Evolutionary conservation across 2,329 filamentous ascomycete species (phyloP), one percentile per base, ranked within the genome.

Genomic region (Neophaeococcomyces aloes): DNA sequence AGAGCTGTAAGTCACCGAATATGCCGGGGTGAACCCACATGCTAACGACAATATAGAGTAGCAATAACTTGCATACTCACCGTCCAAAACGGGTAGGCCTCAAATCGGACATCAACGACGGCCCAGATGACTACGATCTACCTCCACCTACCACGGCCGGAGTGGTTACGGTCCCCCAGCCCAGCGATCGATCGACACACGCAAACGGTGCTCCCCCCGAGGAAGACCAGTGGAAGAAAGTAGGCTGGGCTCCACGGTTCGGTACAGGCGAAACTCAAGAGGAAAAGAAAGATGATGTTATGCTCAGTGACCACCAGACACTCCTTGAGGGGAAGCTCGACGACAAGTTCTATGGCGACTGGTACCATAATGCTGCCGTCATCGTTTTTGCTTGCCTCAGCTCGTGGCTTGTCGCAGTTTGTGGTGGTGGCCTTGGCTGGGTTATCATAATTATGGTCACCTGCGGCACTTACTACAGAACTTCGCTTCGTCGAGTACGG

Each of bases 311-410:
- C 58, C 88, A 95, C 61, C 78, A 87, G 57, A 94, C 87, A 1
- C 85, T 81, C 69, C 63, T 96, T 18, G 93, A 98, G 60, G 75
- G 79, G 48, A 81, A 81, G 62, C 65, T 98, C 29, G 79, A 89
- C 32, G 88, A 96, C 60, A 85, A 85, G 59, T 86, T 93, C 62
- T 98, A 84, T 61, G 91, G 91, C 60, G 87, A 96, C 62, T 98
- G 91, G 91, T 98, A 96, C 63, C 88, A 98, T 64, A 98, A 98
- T 63, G 80, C 88, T 2, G 91, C 72, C n/a, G 69, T 98, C 49
- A 95, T 98, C 59, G 73, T 89, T 53, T 95, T 98, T 59, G 86
- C 89, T 40, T 95, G 87, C 60, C 70, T 98, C 41, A 71, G 78
- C 23, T 94, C 89, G 17, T 98, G 89, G 88, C 72, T 94, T 3